Conservation (phyloP, 202 grass and related monocot species). For the Musa balbisiana region DNA sequence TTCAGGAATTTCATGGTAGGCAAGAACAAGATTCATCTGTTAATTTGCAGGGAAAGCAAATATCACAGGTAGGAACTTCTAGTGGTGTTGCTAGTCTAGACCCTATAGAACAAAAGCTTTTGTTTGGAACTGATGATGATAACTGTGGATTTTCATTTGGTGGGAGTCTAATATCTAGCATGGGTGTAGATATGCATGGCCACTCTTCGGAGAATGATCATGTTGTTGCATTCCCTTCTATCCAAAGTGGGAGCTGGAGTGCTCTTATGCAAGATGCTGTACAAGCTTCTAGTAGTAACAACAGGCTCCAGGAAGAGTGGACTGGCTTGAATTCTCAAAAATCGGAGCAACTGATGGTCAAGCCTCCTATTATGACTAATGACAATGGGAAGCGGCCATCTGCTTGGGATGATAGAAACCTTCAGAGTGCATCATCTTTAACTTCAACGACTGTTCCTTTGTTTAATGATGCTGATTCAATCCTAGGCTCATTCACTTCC, state of each 20-base stretch:
- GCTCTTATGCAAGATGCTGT: constrained; percentile 97
- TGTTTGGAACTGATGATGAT: constrained; percentile 72
- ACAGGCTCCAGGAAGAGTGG: constrained; percentile 80
- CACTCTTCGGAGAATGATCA: constrained; percentile 56
- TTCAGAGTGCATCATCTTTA: constrained; percentile 26
- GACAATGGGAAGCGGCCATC: constrained; percentile 33
- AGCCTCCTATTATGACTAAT: constrained; percentile 29
- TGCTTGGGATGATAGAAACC: constrained; percentile 31
- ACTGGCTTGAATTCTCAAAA: constrained; percentile 64
- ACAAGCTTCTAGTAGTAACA: constrained; percentile 73
- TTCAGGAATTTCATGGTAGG: constrained; percentile 49
- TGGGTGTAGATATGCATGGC: constrained; percentile 31
- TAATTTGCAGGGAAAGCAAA: constrained; percentile 52
- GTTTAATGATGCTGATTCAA: constrained; percentile 36
- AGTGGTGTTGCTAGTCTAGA: constrained; percentile 74
- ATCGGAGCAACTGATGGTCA: constrained; percentile 36
- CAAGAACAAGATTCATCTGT: constrained; percentile 45
- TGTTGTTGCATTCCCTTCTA: constrained; percentile 55
- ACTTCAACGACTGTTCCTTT: constrained; percentile 26
- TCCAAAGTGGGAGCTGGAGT: constrained; percentile 95
- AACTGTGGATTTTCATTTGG: constrained; percentile 79
- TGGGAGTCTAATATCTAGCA: constrained; percentile 30
- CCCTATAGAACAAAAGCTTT: constrained; percentile 86
- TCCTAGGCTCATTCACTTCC: constrained; percentile 43
- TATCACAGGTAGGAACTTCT: constrained; percentile 37